A percentile compares a stretch with the other conserved stretches of the same genome.
These are phyloP conservation scores for Naganishia sp. DNA, from an alignment of 1,284 basidiomycete species.

Conservation along the genomic window DNA sequence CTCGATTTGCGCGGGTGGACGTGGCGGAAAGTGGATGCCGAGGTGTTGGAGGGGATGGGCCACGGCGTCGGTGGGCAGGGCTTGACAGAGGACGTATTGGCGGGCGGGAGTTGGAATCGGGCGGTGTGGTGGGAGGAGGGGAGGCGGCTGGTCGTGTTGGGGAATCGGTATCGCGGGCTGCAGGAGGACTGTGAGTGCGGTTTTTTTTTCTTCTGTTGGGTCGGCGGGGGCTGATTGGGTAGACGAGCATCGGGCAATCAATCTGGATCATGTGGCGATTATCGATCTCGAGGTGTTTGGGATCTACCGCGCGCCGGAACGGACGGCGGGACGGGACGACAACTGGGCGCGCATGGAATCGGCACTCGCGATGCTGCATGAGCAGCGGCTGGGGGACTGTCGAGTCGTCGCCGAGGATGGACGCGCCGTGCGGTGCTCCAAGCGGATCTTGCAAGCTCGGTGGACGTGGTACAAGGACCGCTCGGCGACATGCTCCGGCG, in stretches of 20 bases:
- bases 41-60: slow-evolving; percentile 36
- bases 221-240: background rate
- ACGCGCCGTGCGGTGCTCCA: slow-evolving; percentile 74
- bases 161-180: slow-evolving; percentile 79
- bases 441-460: slow-evolving; percentile 75
- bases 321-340: background rate
- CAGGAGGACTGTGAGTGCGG: slow-evolving; percentile 68
- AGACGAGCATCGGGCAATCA: slow-evolving; percentile 78
- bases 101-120: slow-evolving; percentile 81
- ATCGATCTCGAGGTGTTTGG: slow-evolving; percentile 91
- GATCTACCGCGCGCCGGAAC: slow-evolving; percentile 78
- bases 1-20: slow-evolving; percentile 75
- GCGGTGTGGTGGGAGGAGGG: slow-evolving; percentile 70
- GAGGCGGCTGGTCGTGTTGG: slow-evolving; percentile 84
- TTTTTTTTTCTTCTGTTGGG: background rate
- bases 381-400: slow-evolving; percentile 76
- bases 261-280: slow-evolving; percentile 86
- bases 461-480: slow-evolving; percentile 93
- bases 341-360: slow-evolving; percentile 43
- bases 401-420: slow-evolving; percentile 90
- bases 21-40: slow-evolving; percentile 74
- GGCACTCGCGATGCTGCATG: slow-evolving; percentile 63
- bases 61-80: slow-evolving; percentile 35
- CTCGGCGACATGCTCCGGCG: slow-evolving; percentile 53
- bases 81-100: slow-evolving; percentile 42